Evolutionary conservation across 78 protist genomes (phyloP).

Genomic region (Dictyostelium brefeldianum): DNA sequence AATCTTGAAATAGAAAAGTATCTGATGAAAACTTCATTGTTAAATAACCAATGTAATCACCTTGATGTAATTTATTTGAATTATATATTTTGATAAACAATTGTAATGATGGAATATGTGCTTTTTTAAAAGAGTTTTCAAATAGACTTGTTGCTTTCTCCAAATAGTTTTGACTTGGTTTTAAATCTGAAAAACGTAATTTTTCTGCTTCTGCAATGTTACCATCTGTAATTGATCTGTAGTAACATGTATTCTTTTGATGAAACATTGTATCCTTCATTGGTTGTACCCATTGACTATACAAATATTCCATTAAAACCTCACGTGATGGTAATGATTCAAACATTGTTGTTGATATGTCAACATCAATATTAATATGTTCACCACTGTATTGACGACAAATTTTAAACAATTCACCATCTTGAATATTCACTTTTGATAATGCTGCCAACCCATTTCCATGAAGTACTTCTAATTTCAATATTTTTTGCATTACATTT

Average conservation of each 20-base stretch:
- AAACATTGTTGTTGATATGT: background rate
- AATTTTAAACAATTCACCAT: background rate
- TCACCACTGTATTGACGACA: background rate
- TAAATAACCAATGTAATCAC: background rate
- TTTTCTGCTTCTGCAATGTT: background rate
- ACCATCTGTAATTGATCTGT: background rate
- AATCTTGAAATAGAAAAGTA: background rate
- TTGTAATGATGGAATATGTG: background rate
- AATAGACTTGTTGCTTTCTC: background rate
- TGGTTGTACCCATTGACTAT: background rate
- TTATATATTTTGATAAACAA: background rate
- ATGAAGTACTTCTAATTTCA: background rate
- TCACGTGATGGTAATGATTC: background rate
- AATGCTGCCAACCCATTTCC: background rate
- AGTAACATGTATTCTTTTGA: conserved; percentile 4
- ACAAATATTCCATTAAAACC: background rate
- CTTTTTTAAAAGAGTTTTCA: conserved; percentile 6
- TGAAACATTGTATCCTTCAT: background rate
- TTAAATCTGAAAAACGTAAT: background rate
- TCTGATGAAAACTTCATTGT: background rate
- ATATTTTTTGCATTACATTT: background rate
- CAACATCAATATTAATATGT: background rate
- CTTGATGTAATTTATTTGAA: background rate
- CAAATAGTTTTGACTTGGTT: background rate
- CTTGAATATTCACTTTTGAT: background rate